phyloP scores from a whole-genome alignment of 1,284 basidiomycete genomes.

The Papiliotrema terrestris region DNA sequence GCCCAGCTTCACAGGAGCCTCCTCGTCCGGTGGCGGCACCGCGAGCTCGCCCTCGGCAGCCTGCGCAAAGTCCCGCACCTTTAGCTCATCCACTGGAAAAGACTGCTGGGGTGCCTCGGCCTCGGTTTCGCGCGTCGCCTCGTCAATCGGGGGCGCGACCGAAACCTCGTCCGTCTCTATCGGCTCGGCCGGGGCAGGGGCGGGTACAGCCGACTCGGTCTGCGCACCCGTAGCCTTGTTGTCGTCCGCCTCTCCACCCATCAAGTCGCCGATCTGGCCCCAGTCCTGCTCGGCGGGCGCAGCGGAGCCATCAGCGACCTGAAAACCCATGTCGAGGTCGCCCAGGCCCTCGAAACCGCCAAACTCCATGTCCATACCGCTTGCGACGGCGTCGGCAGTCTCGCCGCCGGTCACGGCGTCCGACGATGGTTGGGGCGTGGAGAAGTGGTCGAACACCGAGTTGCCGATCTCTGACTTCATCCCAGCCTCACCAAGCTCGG shows the following conservation, averaged over 20 bases:
- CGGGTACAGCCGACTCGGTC: too few relatives aligned
- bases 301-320: constrained; percentile 23
- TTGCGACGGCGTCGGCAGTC: constrained; percentile 9
- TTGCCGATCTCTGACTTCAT: too few relatives aligned
- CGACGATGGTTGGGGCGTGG: neutral
- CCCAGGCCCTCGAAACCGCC: constrained; percentile 18
- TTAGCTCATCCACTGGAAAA: neutral
- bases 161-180: constrained; percentile 1
- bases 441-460: neutral
- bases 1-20: neutral
- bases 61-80: neutral
- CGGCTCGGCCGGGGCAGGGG: neutral
- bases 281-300: constrained; percentile 9
- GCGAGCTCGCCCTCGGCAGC: constrained; percentile 2
- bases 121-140: constrained; percentile 2
- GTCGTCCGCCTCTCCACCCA: neutral
- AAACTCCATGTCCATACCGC: constrained; percentile 17
- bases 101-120: neutral
- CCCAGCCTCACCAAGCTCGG: neutral
- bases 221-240: neutral
- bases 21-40: neutral
- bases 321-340: constrained; percentile 13
- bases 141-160: constrained; percentile 5
- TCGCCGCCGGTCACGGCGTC: neutral
- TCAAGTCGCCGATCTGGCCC: constrained; percentile 1